These are phyloP conservation scores for Plasmodium inui DNA, from an alignment of 169 alveolate species.

Conservation along the genomic window DNA sequence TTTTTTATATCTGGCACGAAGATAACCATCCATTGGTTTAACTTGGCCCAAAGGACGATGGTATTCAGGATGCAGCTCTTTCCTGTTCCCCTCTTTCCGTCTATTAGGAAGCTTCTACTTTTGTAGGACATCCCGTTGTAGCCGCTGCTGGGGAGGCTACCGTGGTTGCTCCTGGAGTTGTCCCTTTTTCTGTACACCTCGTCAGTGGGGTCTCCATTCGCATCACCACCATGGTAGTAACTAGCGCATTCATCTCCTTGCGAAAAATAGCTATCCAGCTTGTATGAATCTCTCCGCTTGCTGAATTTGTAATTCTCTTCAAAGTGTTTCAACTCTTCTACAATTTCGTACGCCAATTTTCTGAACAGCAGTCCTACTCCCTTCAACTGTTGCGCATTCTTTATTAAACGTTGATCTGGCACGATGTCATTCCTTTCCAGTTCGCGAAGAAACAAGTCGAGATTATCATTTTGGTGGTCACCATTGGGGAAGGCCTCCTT, in stretches of 20 bases:
- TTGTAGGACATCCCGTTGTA: background rate
- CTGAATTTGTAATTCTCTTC: background rate
- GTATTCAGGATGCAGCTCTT: conserved; percentile 84
- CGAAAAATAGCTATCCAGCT: conserved; percentile 53
- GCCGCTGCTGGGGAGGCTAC: background rate
- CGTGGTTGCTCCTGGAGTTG: background rate
- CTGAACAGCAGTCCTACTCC: conserved; percentile 58
- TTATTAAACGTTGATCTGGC: background rate
- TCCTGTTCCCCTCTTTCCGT: conserved; percentile 87
- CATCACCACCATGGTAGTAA: conserved; percentile 10
- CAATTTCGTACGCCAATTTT: conserved; percentile 63
- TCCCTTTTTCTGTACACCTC: no score
- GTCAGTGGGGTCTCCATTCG: background rate
- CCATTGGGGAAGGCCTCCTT: background rate
- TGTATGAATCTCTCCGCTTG: conserved; percentile 33
- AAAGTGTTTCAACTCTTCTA: conserved; percentile 29
- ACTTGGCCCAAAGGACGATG: conserved; percentile 84
- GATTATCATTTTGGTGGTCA: conserved; percentile 20
- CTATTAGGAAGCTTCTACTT: conserved; percentile 73
- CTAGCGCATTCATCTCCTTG: background rate
- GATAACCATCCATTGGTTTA: conserved; percentile 85
- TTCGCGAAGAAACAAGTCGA: conserved; percentile 22
- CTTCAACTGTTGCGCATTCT: conserved; percentile 5
- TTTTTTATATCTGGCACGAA: conserved; percentile 81
- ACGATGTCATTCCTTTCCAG: background rate